Percentiles rank a stretch among this genome's conserved stretches.
phyloP scores from a whole-genome alignment of 1,284 basidiomycete genomes.

The Coriolopsis trogii region DNA sequence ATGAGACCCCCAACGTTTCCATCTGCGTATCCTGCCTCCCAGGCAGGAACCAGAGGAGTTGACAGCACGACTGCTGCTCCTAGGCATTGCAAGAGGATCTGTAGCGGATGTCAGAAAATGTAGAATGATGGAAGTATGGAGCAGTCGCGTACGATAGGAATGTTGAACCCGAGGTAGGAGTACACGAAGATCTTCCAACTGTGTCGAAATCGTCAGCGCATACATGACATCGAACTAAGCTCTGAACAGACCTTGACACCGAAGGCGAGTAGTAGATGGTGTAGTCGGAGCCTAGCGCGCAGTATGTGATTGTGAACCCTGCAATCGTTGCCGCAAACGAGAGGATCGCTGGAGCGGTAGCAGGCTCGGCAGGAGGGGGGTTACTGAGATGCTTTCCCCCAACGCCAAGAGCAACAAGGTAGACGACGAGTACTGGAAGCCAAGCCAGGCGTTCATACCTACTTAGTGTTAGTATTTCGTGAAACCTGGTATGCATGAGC shows the following conservation, averaged over 20 bases:
- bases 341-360: slow-evolving; percentile 54
- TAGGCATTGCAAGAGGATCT: slow-evolving; percentile 70
- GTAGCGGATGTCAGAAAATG: background rate
- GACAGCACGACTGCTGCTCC: slow-evolving; percentile 76
- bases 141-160: slow-evolving; percentile 58
- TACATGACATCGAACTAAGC: background rate
- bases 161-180: slow-evolving; percentile 74
- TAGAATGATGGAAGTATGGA: background rate
- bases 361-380: slow-evolving; percentile 46
- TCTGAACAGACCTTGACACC: slow-evolving; percentile 51
- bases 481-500: background rate
- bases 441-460: slow-evolving; percentile 80
- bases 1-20: slow-evolving; percentile 77
- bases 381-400: slow-evolving; percentile 67
- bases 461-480: background rate
- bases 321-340: slow-evolving; percentile 72
- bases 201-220: background rate
- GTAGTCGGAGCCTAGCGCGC: slow-evolving; percentile 72
- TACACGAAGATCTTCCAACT: slow-evolving; percentile 74
- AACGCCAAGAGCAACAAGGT: slow-evolving; percentile 74
- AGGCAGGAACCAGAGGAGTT: slow-evolving; percentile 62
- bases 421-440: slow-evolving; percentile 80
- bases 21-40: slow-evolving; percentile 64
- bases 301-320: slow-evolving; percentile 74
- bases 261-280: slow-evolving; percentile 65